Conservation (phyloP, 2,329 filamentous ascomycete species). For the Fusarium nygamai region DNA sequence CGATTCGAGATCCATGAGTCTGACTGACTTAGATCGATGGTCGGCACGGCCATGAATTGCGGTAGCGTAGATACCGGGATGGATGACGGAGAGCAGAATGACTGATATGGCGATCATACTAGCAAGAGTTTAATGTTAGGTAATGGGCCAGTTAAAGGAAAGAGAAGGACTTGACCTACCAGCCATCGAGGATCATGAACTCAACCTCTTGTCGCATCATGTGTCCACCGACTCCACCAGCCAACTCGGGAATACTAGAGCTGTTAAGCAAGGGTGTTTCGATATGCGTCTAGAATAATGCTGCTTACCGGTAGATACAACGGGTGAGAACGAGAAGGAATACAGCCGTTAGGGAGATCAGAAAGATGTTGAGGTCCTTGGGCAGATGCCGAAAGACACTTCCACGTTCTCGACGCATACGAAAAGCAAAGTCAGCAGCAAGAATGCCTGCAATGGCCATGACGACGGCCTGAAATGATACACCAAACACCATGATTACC, state of each 20-base stretch:
- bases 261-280: fast-evolving
- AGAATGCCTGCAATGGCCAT: neutral
- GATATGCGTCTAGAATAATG: fast-evolving
- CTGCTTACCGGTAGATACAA: neutral
- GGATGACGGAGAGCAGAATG: neutral
- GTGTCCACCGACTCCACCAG: neutral
- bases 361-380: neutral
- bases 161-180: neutral
- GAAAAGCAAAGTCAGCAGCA: neutral
- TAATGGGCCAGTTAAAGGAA: fast-evolving
- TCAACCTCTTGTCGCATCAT: neutral
- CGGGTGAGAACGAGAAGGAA: neutral
- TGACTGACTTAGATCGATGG: neutral
- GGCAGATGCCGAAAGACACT: neutral
- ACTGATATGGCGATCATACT: neutral
- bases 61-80: neutral
- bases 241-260: neutral
- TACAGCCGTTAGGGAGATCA: neutral
- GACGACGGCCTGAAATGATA: neutral
- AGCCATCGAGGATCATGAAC: neutral
- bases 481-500: neutral
- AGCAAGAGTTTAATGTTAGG: fast-evolving
- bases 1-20: neutral
- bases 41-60: neutral
- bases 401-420: neutral